A percentile compares a stretch with the other conserved stretches of the same genome.
Conservation (phyloP, 2,329 filamentous ascomycete genomes). For the Trichoderma hamatum region DNA sequence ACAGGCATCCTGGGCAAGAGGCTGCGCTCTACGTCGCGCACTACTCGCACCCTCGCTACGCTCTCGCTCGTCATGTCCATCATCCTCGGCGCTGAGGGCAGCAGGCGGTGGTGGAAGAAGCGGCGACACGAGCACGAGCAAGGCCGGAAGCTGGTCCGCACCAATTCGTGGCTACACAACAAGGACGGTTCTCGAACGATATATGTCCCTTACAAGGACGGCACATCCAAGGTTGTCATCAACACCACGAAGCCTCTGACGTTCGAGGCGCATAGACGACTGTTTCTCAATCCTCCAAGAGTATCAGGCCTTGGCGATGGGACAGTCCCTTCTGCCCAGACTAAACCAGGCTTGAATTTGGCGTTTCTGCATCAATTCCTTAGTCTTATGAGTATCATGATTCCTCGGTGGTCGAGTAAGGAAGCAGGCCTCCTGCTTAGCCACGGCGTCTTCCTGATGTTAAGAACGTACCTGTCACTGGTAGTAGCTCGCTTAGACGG, state of each 20-base stretch:
- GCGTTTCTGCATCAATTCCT: constrained; percentile 97
- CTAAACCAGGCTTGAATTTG: constrained; percentile 91
- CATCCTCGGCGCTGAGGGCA: constrained; percentile 76
- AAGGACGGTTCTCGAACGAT: constrained; percentile 96
- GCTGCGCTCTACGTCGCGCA: constrained; percentile 67
- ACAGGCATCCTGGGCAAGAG: constrained; percentile 54
- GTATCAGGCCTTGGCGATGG: constrained; percentile 76
- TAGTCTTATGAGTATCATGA: constrained; percentile 95
- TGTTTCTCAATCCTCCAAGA: constrained; percentile 89
- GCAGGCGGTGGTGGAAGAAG: constrained; percentile 74
- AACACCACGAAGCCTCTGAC: constrained; percentile 87
- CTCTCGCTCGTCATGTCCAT: constrained; percentile 77
- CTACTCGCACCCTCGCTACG: constrained; percentile 74
- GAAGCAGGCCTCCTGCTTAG: constrained; percentile 88
- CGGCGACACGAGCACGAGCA: constrained; percentile 78
- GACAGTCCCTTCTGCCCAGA: constrained; percentile 80
- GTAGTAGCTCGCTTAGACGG: constrained; percentile 92
- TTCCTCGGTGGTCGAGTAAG: constrained; percentile 93
- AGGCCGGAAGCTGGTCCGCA: constrained; percentile 77
- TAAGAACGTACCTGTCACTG: constrained; percentile 91
- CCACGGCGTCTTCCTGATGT: constrained; percentile 85
- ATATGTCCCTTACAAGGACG: constrained; percentile 88
- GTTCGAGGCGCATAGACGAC: constrained; percentile 90
- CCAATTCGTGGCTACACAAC: constrained; percentile 89
- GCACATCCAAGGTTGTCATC: constrained; percentile 89